These are phyloP conservation scores for Meredithiella fracta DNA, from an alignment of 2,329 filamentous ascomycete genomes.

Conservation along the genomic window DNA sequence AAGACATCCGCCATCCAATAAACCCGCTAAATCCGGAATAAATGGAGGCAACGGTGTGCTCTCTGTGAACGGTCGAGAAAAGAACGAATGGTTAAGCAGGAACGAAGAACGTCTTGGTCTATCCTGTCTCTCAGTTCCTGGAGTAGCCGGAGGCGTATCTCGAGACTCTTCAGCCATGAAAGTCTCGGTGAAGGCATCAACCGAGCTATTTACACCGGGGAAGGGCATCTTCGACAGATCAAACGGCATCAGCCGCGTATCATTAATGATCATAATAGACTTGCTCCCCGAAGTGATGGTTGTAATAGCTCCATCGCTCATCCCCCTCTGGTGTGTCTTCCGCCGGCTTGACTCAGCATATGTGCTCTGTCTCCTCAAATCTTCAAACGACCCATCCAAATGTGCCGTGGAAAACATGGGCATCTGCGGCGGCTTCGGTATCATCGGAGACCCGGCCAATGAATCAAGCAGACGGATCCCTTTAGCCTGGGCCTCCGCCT, in stretches of 20 bases:
- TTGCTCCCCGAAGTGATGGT: slow-evolving; percentile 67
- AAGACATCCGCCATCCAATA: slow-evolving; percentile 11
- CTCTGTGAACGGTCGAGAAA: slow-evolving; percentile 3
- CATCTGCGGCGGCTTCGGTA: background rate
- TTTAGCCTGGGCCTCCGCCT: slow-evolving; percentile 14
- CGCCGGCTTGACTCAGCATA: background rate
- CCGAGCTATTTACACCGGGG: slow-evolving; percentile 28
- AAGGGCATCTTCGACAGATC: slow-evolving; percentile 36
- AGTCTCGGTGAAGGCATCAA: slow-evolving; percentile 37
- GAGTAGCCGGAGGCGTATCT: slow-evolving; percentile 45
- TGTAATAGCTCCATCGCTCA: slow-evolving; percentile 46
- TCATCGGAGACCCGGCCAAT: background rate
- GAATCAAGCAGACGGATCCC: slow-evolving; percentile 1
- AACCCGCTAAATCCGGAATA: slow-evolving; percentile 28
- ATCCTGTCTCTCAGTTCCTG: slow-evolving; percentile 24
- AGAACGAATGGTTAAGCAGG: slow-evolving; percentile 31
- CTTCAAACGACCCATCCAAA: slow-evolving; percentile 28
- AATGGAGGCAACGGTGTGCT: slow-evolving; percentile 30
- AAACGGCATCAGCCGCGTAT: slow-evolving; percentile 30
- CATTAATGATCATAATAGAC: slow-evolving; percentile 77
- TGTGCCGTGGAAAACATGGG: slow-evolving; percentile 15
- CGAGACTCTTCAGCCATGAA: slow-evolving; percentile 32
- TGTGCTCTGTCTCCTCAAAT: slow-evolving; percentile 23
- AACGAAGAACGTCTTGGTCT: slow-evolving; percentile 40
- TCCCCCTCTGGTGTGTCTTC: slow-evolving; percentile 22